Base-by-base conservation (phyloP, 1,284 basidiomycete species). In the Anthracocystis walkeri region DNA sequence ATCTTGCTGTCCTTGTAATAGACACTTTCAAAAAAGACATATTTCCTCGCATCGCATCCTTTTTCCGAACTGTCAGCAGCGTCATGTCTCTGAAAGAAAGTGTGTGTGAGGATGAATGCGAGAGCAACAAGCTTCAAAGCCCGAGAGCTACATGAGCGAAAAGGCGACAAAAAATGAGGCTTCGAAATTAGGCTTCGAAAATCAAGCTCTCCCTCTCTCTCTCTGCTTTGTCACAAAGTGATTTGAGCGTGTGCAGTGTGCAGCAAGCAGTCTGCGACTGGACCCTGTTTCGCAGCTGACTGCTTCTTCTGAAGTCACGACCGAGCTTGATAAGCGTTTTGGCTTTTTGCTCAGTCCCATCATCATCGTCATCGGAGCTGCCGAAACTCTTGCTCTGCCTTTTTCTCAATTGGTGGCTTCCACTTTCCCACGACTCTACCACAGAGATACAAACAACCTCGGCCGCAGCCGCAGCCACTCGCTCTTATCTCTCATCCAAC, bases 321-420 rank as follows among this genome's bases (percentile, higher is more conserved):
- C 16, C 3, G 20, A 51, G 50, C 50, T 20, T 50, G 56, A 58
- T 58, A 58, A 58, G 56, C 35, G 40, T 41, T 11, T 27, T n/a
- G 7, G 3, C 42, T 29, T 23, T 48, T 46, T 18, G 27, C 27
- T 31, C 48, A 10, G 29, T 49, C 29, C 11, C 23, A 45, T 31
- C 29, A 10, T 35, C 51, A 14, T 18, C 50, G 40, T 38, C 50
- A 40, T 25, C 50, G 50, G 50, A 52, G 21, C 35, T 38, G 33
- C 50, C 50, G 50, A 52, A 52, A 40, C 23, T 53, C 51, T 41
- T 41, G 51, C 35, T 53, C 38, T 53, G 18, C 38, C 51, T 53
- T 23, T 52, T 52, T 11, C 50, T 52, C 21, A n/a, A 23, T 16
- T 23, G 7, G 33, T n/a, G 35, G 31, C 35, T 27, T 40, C 23